These are phyloP conservation scores for Tuber melanosporum DNA, from an alignment of 495 filamentous ascomycete genomes.

Conservation along the genomic window DNA sequence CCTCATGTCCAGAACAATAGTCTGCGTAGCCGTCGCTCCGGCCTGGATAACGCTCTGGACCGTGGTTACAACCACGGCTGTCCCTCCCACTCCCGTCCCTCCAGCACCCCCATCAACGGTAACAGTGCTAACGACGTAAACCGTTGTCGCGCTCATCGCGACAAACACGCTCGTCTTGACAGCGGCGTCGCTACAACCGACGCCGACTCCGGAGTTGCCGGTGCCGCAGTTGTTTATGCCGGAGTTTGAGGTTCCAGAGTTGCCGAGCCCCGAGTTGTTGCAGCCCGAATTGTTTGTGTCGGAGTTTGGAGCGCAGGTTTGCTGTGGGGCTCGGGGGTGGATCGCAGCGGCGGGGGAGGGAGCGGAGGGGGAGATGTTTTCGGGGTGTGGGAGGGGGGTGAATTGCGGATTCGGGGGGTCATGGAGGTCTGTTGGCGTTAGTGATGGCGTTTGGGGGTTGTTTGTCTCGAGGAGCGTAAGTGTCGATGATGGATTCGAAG, in stretches of 20 bases:
- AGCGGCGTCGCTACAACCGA: conserved; percentile 15
- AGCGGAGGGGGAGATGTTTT: not conserved
- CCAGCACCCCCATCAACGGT: conserved; percentile 8
- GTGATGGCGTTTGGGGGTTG: not conserved
- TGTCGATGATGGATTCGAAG: not conserved
- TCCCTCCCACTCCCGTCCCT: not conserved
- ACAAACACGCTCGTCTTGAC: conserved; percentile 21
- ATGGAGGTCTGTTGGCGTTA: not conserved
- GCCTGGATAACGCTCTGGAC: conserved; percentile 27
- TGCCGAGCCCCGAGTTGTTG: conserved; percentile 31
- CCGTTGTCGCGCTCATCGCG: conserved; percentile 18
- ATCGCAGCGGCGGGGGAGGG: not conserved
- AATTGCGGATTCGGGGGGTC: not conserved
- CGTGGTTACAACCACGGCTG: conserved; percentile 17
- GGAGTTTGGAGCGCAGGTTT: conserved; percentile 30
- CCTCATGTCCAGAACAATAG: conserved; percentile 20
- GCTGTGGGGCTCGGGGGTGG: conserved; percentile 19
- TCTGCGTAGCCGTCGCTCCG: conserved; percentile 34
- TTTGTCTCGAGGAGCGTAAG: not conserved
- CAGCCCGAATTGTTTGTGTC: conserved; percentile 37
- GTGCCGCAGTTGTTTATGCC: conserved; percentile 31
- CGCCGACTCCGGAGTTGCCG: conserved; percentile 32
- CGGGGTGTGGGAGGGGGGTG: not conserved
- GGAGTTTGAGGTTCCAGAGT: conserved; percentile 34
- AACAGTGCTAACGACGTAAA: conserved; percentile 28